Evolutionary conservation across 768 basidiomycete species (phyloP).

Genomic region (Cubamyces sp.): DNA sequence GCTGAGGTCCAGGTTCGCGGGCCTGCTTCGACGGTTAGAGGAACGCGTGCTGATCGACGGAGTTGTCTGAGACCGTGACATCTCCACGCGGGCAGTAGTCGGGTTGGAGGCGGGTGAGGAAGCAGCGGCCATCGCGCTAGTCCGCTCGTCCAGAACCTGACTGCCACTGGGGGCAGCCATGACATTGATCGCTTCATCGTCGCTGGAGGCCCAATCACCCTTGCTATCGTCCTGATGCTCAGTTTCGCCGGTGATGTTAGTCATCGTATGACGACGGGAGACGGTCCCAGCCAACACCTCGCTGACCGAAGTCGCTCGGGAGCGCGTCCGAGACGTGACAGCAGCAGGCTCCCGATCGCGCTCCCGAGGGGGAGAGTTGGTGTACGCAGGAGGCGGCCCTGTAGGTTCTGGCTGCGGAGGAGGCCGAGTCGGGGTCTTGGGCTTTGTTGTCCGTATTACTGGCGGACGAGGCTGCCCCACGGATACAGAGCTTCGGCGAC

Average conservation of each 20-base stretch:
- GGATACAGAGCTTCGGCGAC: constrained; percentile 31
- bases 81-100: constrained; percentile 30
- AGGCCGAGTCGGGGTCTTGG: constrained; percentile 19
- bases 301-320: constrained; percentile 58
- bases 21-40: constrained; percentile 54
- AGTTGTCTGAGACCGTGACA: constrained; percentile 34
- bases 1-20: constrained; percentile 67
- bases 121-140: constrained; percentile 56
- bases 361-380: constrained; percentile 36
- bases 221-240: constrained; percentile 42
- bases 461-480: constrained; percentile 26
- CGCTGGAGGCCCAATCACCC: constrained; percentile 75
- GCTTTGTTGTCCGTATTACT: constrained; percentile 18
- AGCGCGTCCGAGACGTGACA: constrained; percentile 44
- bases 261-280: constrained; percentile 39
- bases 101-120: constrained; percentile 30
- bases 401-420: constrained; percentile 28
- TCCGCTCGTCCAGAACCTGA: constrained; percentile 82
- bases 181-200: constrained; percentile 85
- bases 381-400: constrained; percentile 74
- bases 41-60: constrained; percentile 37
- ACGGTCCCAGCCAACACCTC: constrained; percentile 59
- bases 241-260: constrained; percentile 35
- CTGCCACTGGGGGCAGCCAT: constrained; percentile 85
- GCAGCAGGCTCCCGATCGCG: constrained; percentile 47